A percentile compares a stretch with the other conserved stretches of the same genome.
Conservation (phyloP, 176 grass and related monocot species). For the Aegilops tauschii region DNA sequence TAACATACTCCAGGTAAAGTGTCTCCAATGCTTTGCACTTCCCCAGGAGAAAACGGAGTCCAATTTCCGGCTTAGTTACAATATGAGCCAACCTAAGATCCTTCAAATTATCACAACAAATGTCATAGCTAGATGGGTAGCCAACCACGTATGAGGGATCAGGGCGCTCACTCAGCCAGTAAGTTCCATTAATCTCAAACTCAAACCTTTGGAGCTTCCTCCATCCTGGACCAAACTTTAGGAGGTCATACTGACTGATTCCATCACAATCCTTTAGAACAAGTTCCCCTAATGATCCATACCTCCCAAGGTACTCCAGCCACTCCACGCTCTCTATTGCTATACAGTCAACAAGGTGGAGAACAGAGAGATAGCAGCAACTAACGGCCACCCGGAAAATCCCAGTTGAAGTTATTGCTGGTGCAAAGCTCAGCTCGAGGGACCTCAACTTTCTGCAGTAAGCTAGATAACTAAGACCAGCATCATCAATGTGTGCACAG, state of each 20-base stretch:
- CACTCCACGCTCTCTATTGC: constrained; percentile 49
- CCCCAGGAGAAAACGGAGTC: too few relatives aligned
- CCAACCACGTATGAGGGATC: too few relatives aligned
- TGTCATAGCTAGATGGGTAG: too few relatives aligned
- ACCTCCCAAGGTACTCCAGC: constrained; percentile 60
- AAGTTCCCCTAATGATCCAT: constrained; percentile 55
- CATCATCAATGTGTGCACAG: constrained; percentile 55
- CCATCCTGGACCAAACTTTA: constrained; percentile 61
- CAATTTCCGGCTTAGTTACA: too few relatives aligned
- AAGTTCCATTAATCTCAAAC: neutral
- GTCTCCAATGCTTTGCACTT: too few relatives aligned
- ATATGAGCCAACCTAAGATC: too few relatives aligned
- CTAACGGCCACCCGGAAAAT: constrained; percentile 55
- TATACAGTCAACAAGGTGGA: constrained; percentile 55
- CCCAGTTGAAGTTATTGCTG: constrained; percentile 48
- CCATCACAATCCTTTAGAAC: constrained; percentile 42
- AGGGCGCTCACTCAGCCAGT: too few relatives aligned
- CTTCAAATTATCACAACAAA: too few relatives aligned
- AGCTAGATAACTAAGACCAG: constrained; percentile 42
- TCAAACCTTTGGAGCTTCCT: constrained; percentile 46
- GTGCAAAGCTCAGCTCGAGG: constrained; percentile 48
- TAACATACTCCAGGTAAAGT: too few relatives aligned
- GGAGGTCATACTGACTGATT: constrained; percentile 51
- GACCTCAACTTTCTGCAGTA: constrained; percentile 47
- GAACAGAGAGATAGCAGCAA: constrained; percentile 50